Percentiles rank a stretch among this genome's conserved stretches.
These are phyloP conservation scores for Ceratopteris richardii DNA, from an alignment of 75 land plant species.

Conservation along the genomic window DNA sequence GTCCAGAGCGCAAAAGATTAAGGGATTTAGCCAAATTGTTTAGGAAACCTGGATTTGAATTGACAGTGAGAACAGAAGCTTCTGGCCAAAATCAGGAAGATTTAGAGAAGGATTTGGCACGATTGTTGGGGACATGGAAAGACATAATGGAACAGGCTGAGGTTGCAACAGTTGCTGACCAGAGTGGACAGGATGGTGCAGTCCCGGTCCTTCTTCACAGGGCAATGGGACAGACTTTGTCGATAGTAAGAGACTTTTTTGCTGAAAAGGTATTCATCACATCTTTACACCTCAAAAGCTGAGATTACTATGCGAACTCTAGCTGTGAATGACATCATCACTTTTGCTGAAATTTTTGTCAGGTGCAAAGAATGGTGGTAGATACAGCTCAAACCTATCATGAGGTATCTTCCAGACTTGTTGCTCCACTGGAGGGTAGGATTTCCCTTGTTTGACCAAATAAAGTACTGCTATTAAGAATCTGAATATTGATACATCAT, in stretches of 20 bases:
- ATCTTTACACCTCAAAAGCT: too few species aligned
- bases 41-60: conserved; percentile 74
- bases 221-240: conserved; percentile 94
- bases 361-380: conserved; percentile 79
- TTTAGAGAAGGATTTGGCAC: conserved; percentile 72
- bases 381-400: conserved; percentile 89
- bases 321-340: too few species aligned
- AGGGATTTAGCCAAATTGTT: conserved; percentile 64
- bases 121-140: conserved; percentile 87
- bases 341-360: conserved; percentile 3
- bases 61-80: conserved; percentile 92
- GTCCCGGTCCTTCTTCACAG: conserved; percentile 79
- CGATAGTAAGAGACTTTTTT: conserved; percentile 86
- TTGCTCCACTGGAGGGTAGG: background rate
- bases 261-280: conserved; percentile 49
- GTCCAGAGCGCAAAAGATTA: conserved; percentile 75
- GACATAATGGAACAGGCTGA: conserved; percentile 72
- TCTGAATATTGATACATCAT: too few species aligned
- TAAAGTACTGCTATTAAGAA: too few species aligned
- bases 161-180: conserved; percentile 67
- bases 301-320: too few species aligned
- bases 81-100: conserved; percentile 78
- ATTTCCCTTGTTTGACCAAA: too few species aligned
- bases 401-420: conserved; percentile 46
- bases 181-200: conserved; percentile 73